Conservation (phyloP, 495 filamentous ascomycete species). For the Penicillium ucsense region DNA sequence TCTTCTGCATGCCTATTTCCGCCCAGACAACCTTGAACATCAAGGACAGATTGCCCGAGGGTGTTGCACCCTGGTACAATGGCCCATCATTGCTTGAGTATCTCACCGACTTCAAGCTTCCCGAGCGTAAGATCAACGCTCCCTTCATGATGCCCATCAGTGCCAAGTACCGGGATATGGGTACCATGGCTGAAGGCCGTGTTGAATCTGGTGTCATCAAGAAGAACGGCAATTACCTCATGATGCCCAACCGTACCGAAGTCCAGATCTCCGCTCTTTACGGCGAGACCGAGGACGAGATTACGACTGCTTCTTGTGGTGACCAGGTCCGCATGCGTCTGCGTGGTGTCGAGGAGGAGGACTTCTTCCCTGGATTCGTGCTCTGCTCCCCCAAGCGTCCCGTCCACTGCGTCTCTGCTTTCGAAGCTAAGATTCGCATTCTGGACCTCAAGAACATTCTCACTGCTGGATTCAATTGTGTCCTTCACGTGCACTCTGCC, state of each 20-base stretch:
- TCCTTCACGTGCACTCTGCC: constrained; percentile 80
- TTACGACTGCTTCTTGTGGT: constrained; percentile 68
- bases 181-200: constrained; percentile 94
- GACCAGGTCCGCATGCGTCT: constrained; percentile 92
- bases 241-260: constrained; percentile 90
- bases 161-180: constrained; percentile 94
- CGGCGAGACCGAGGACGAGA: constrained; percentile 93
- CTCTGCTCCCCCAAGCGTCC: constrained; percentile 85
- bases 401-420: constrained; percentile 79
- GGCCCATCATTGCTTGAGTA: constrained; percentile 94
- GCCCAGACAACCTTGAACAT: constrained; percentile 78
- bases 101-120: constrained; percentile 77
- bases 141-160: constrained; percentile 99
- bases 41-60: constrained; percentile 75
- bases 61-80: constrained; percentile 71
- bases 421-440: constrained; percentile 93
- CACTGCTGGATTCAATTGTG: constrained; percentile 82
- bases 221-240: constrained; percentile 69
- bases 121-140: constrained; percentile 93
- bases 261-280: constrained; percentile 76
- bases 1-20: constrained; percentile 93
- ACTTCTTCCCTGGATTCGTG: constrained; percentile 93
- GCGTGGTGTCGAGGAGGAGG: constrained; percentile 93
- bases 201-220: constrained; percentile 88
- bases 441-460: constrained; percentile 95